A percentile compares a stretch with the other conserved stretches of the same genome.
phyloP scores from a whole-genome alignment of 345 rosid species.

The Barbarea vulgaris region DNA sequence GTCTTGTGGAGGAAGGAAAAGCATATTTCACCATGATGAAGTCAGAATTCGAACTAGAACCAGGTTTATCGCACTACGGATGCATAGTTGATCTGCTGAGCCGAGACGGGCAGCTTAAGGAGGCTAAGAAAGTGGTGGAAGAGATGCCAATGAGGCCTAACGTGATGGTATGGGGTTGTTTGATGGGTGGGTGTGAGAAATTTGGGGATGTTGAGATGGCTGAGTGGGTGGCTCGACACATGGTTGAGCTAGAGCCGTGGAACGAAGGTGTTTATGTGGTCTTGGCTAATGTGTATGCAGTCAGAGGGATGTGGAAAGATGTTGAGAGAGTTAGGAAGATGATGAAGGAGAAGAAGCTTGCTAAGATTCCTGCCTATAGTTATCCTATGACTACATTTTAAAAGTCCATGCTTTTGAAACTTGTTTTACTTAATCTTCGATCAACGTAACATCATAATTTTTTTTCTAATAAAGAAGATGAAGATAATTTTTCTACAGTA shows the following conservation, averaged over 20 bases:
- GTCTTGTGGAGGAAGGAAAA: constrained; percentile 69
- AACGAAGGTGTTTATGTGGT: constrained; percentile 83
- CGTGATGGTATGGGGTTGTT: constrained; percentile 76
- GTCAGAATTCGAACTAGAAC: constrained; percentile 52
- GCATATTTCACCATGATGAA: constrained; percentile 61
- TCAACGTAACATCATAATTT: background rate
- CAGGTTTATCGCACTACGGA: constrained; percentile 66
- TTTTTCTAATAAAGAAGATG: background rate
- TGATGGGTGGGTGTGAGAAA: constrained; percentile 94
- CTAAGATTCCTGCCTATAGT: constrained; percentile 73
- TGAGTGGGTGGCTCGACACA: constrained; percentile 78
- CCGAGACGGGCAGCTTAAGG: constrained; percentile 69
- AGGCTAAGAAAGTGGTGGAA: constrained; percentile 67
- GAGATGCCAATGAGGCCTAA: constrained; percentile 81
- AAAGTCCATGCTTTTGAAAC: background rate
- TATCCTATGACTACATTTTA: constrained; percentile 30
- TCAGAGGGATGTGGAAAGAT: constrained; percentile 70
- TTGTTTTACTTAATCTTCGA: constrained; percentile 13
- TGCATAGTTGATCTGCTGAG: constrained; percentile 83
- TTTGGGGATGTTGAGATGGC: constrained; percentile 73
- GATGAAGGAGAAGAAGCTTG: constrained; percentile 59
- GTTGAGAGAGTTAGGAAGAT: constrained; percentile 70
- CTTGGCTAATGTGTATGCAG: constrained; percentile 81
- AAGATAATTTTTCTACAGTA: no score
- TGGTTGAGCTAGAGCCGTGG: constrained; percentile 76